Evolutionary conservation across 441 rosid genomes (phyloP).

Genomic region (Erysimum pusillum): DNA sequence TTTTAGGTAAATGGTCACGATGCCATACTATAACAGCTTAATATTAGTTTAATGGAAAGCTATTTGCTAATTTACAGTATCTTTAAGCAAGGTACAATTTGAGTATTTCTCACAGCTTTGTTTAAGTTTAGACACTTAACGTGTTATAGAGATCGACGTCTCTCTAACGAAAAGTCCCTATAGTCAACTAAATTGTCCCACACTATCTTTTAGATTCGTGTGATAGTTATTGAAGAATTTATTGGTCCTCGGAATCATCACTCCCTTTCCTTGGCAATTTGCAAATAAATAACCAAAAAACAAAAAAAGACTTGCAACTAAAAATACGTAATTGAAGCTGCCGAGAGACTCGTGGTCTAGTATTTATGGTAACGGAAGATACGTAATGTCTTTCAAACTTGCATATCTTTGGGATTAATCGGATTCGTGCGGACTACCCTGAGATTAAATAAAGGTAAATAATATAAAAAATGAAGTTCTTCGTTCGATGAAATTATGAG

Average conservation of each 20-base stretch:
- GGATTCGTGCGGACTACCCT: no score
- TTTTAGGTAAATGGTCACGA: neutral
- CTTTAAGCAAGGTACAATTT: neutral
- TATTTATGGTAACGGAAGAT: no score
- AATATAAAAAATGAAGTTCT: no score
- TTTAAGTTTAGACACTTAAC: neutral
- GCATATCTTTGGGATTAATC: no score
- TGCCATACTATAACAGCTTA: neutral
- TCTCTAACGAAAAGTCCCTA: neutral
- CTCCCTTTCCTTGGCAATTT: neutral
- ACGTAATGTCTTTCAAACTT: no score
- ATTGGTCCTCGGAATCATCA: neutral
- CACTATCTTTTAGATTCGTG: neutral
- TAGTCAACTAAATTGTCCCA: neutral
- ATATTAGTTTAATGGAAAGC: neutral
- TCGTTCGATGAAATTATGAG: neutral
- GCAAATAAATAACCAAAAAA: neutral
- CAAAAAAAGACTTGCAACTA: no score
- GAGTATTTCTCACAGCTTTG: conserved; percentile 1
- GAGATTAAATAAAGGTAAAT: no score
- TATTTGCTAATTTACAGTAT: neutral
- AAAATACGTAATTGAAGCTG: neutral
- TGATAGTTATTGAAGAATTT: neutral
- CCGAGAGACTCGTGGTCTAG: neutral
- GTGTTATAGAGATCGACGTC: neutral